phyloP scores from a whole-genome alignment of 768 basidiomycete species.

The Lentinula edodes region DNA sequence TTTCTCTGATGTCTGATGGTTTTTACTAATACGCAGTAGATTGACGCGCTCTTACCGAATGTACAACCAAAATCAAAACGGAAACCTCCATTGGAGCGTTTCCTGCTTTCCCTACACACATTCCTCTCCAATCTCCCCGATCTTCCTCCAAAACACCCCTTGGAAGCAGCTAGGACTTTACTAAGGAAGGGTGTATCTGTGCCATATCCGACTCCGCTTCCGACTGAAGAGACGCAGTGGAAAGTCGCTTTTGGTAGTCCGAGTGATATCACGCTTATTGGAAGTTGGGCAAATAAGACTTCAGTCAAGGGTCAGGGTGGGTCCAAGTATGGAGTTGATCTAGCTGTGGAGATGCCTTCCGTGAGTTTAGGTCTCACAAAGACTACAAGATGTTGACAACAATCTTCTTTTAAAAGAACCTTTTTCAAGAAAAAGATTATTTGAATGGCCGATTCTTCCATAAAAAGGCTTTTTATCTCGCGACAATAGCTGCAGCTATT shows the following conservation, averaged over 20 bases:
- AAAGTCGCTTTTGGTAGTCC: slow-evolving; percentile 79
- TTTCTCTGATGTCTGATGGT: background rate
- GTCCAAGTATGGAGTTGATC: slow-evolving; percentile 62
- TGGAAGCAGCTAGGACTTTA: slow-evolving; percentile 54
- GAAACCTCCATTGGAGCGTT: slow-evolving; percentile 56
- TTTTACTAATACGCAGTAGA: slow-evolving; percentile 35
- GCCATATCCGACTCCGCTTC: slow-evolving; percentile 65
- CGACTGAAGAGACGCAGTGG: slow-evolving; percentile 82
- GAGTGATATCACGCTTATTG: slow-evolving; percentile 68
- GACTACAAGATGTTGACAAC: background rate
- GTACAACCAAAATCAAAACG: slow-evolving; percentile 60
- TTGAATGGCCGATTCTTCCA: slow-evolving; percentile 86
- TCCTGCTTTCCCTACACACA: slow-evolving; percentile 63
- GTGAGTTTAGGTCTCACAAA: slow-evolving; percentile 34
- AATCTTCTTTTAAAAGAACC: slow-evolving; percentile 28
- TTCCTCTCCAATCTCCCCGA: slow-evolving; percentile 57
- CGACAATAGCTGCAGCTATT: slow-evolving; percentile 65
- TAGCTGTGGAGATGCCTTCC: slow-evolving; percentile 84
- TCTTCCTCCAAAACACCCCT: slow-evolving; percentile 55
- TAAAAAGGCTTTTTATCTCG: slow-evolving; percentile 87
- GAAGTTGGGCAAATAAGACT: slow-evolving; percentile 82
- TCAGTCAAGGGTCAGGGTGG: slow-evolving; percentile 69
- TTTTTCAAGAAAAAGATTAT: slow-evolving; percentile 98
- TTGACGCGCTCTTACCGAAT: slow-evolving; percentile 76
- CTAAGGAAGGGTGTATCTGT: slow-evolving; percentile 53